Percentiles rank a stretch among this genome's conserved stretches.
Evolutionary conservation across 345 rosid genomes (phyloP).

Genomic region (Garcia nutans): DNA sequence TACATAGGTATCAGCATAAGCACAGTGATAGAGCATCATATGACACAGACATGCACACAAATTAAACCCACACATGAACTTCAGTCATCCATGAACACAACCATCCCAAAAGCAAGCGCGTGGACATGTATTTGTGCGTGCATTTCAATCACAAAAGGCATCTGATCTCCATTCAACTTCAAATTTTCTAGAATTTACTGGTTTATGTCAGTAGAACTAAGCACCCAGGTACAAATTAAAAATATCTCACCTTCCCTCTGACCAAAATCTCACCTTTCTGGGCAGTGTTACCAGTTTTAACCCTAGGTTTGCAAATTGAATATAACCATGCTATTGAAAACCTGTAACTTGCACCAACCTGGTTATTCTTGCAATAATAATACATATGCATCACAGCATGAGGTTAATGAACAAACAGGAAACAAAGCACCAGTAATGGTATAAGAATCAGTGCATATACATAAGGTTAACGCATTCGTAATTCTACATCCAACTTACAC

Average conservation of each 20-base stretch:
- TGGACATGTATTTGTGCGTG: not conserved
- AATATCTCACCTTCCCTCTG: not conserved
- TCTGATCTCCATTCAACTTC: not conserved
- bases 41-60: not conserved
- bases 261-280: not conserved
- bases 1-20: not conserved
- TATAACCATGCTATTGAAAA: not conserved
- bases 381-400: not conserved
- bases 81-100: not conserved
- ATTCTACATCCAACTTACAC: not conserved
- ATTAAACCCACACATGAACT: not conserved
- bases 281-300: not conserved
- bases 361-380: not conserved
- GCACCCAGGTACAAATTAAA: not conserved
- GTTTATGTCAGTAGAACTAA: not conserved
- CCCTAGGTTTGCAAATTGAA: not conserved
- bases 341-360: not conserved
- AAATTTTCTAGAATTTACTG: not conserved
- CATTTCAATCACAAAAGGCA: not conserved
- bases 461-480: not conserved
- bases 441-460: not conserved
- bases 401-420: not conserved
- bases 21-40: not conserved
- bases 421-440: not conserved
- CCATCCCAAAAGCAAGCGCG: not conserved